These are phyloP conservation scores for Iris macrosiphon DNA, from an alignment of 106 monocot species.

Conservation along the genomic window DNA sequence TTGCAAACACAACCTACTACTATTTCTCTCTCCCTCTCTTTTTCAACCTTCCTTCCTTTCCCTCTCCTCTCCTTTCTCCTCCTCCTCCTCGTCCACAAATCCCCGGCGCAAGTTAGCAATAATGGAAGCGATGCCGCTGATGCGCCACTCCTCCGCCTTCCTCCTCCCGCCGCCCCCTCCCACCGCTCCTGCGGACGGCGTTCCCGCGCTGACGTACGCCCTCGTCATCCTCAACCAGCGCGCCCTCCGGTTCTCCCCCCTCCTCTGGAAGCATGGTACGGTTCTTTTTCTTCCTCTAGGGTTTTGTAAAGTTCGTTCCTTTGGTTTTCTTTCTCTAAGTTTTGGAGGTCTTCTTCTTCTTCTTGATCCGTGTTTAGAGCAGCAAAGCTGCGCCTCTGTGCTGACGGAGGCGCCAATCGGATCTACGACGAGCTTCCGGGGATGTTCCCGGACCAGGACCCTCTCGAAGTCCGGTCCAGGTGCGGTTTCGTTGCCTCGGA, in stretches of 20 bases:
- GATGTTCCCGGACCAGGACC: constrained; percentile 68
- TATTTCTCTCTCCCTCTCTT: too few species aligned
- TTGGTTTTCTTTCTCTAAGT: neutral
- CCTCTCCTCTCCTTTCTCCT: too few species aligned
- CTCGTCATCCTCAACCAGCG: constrained; percentile 83
- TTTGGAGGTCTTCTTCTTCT: constrained; percentile 1
- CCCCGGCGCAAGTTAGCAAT: constrained; percentile 6
- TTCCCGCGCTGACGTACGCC: constrained; percentile 40
- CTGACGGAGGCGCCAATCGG: constrained; percentile 97
- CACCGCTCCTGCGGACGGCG: neutral
- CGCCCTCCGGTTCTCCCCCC: constrained; percentile 68
- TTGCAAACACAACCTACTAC: too few species aligned
- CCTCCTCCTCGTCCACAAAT: too few species aligned
- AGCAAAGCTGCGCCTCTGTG: constrained; percentile 81
- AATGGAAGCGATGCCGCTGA: constrained; percentile 42
- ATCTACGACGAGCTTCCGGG: constrained; percentile 77
- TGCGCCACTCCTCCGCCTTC: constrained; percentile 60
- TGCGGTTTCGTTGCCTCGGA: constrained; percentile 14
- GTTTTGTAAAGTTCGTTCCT: neutral
- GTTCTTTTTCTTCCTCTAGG: neutral
- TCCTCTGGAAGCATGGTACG: constrained; percentile 69
- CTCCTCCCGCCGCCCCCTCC: constrained; percentile 35
- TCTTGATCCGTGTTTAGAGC: constrained; percentile 30
- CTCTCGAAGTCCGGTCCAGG: constrained; percentile 56
- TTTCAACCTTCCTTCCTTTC: too few species aligned